Evolutionary conservation across 2,329 filamentous ascomycete species (phyloP).

Genomic region (Fusarium abutilonis): DNA sequence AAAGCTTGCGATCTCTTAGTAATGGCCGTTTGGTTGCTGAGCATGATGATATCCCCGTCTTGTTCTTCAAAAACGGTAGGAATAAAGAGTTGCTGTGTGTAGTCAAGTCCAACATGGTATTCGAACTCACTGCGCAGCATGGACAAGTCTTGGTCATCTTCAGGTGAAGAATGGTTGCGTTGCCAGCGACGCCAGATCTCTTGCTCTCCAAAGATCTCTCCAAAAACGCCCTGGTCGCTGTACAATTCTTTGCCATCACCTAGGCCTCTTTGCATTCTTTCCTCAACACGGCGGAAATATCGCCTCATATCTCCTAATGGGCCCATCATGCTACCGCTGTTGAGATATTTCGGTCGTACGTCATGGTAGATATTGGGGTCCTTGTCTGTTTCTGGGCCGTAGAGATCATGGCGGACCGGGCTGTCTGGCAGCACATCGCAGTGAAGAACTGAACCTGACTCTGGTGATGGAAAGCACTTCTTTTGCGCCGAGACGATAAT

Average conservation of each 20-base stretch:
- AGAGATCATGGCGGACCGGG: constrained; percentile 27
- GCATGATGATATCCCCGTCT: constrained; percentile 26
- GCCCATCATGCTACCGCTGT: constrained; percentile 45
- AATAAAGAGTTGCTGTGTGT: constrained; percentile 29
- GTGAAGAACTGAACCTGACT: constrained; percentile 24
- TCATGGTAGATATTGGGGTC: neutral
- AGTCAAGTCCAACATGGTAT: constrained; percentile 38
- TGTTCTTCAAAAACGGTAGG: constrained; percentile 36
- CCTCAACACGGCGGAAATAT: constrained; percentile 37
- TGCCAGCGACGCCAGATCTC: constrained; percentile 33
- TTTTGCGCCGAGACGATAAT: constrained; percentile 38
- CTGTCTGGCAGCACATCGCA: constrained; percentile 36
- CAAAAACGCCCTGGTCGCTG: constrained; percentile 46
- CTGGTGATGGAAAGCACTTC: constrained; percentile 29
- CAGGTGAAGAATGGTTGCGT: rapidly evolving
- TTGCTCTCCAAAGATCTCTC: constrained; percentile 44
- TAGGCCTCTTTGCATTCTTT: constrained; percentile 31
- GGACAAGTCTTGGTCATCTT: neutral
- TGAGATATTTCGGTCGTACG: constrained; percentile 42
- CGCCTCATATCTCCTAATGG: constrained; percentile 37
- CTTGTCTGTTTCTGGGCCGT: constrained; percentile 31
- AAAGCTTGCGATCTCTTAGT: constrained; percentile 9
- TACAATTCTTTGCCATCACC: constrained; percentile 14
- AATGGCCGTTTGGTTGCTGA: constrained; percentile 28
- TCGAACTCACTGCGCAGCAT: constrained; percentile 29